phyloP scores from a whole-genome alignment of 1,284 basidiomycete genomes.

The Agroathelia rolfsii region DNA sequence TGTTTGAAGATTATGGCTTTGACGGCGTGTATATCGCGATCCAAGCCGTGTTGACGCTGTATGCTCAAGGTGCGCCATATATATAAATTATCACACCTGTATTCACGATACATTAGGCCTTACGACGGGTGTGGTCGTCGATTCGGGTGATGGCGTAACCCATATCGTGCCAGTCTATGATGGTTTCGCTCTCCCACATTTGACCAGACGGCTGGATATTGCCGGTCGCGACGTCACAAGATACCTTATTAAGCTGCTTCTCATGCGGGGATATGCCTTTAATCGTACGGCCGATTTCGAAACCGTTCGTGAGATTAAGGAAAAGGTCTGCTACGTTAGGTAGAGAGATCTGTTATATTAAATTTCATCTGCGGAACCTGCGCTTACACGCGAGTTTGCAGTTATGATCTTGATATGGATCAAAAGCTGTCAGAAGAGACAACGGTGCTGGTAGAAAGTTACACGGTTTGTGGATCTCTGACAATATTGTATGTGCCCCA shows the following conservation, averaged over 20 bases:
- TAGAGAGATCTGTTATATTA: constrained; percentile 18
- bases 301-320: constrained; percentile 97
- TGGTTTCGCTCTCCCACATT: constrained; percentile 90
- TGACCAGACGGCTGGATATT: constrained; percentile 91
- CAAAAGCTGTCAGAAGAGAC: constrained; percentile 93
- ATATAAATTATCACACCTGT: neutral
- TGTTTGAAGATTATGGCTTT: constrained; percentile 99
- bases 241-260: constrained; percentile 95
- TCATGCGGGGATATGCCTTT: constrained; percentile 99
- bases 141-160: constrained; percentile 98
- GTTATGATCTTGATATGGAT: constrained; percentile 94
- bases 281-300: constrained; percentile 99
- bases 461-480: constrained; percentile 60
- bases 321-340: constrained; percentile 97
- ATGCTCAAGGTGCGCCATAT: constrained; percentile 79
- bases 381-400: constrained; percentile 19
- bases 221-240: constrained; percentile 97
- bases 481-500: neutral
- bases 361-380: neutral
- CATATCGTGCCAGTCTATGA: constrained; percentile 99
- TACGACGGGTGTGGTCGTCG: constrained; percentile 96
- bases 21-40: constrained; percentile 96
- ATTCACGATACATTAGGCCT: constrained; percentile 50
- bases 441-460: constrained; percentile 91
- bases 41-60: constrained; percentile 95